Evolutionary conservation across 345 rosid species (phyloP).

Genomic region (Cardiospermum halicacabum): DNA sequence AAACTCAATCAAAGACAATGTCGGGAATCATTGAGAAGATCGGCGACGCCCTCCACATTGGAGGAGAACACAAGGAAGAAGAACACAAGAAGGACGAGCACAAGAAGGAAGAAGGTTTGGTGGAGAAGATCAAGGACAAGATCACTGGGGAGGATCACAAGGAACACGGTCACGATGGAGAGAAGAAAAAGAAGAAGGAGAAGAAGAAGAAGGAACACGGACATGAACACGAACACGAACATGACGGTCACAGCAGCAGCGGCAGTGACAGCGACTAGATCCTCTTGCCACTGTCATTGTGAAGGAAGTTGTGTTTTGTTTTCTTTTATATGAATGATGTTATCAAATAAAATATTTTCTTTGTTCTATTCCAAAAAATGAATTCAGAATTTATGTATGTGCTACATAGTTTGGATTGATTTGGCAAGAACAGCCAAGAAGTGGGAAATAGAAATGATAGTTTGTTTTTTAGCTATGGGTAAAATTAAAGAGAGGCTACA

Average conservation of each 20-base stretch:
- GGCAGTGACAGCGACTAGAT: conserved; percentile 65
- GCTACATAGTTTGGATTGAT: too few relatives aligned
- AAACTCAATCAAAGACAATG: conserved; percentile 25
- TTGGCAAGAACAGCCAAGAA: too few relatives aligned
- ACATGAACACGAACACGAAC: conserved; percentile 33
- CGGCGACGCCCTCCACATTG: conserved; percentile 58
- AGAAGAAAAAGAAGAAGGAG: conserved; percentile 45
- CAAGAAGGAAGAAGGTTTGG: conserved; percentile 46
- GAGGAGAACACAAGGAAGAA: conserved; percentile 49
- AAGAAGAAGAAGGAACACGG: conserved; percentile 36
- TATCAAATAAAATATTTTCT: too few relatives aligned
- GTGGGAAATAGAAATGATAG: too few relatives aligned
- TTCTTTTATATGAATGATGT: too few relatives aligned
- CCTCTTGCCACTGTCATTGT: not conserved
- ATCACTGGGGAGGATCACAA: conserved; percentile 35
- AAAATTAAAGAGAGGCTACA: too few relatives aligned
- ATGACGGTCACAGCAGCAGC: conserved; percentile 40
- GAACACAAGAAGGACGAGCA: conserved; percentile 38
- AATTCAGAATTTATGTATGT: too few relatives aligned
- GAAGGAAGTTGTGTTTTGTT: too few relatives aligned
- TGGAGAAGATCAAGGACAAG: conserved; percentile 45
- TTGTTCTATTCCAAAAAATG: too few relatives aligned
- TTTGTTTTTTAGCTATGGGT: too few relatives aligned
- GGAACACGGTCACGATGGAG: conserved; percentile 9
- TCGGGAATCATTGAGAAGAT: conserved; percentile 64